A percentile compares a stretch with the other conserved stretches of the same genome.
phyloP scores from a whole-genome alignment of 2,329 filamentous ascomycete genomes.

The Diplodia corticola region DNA sequence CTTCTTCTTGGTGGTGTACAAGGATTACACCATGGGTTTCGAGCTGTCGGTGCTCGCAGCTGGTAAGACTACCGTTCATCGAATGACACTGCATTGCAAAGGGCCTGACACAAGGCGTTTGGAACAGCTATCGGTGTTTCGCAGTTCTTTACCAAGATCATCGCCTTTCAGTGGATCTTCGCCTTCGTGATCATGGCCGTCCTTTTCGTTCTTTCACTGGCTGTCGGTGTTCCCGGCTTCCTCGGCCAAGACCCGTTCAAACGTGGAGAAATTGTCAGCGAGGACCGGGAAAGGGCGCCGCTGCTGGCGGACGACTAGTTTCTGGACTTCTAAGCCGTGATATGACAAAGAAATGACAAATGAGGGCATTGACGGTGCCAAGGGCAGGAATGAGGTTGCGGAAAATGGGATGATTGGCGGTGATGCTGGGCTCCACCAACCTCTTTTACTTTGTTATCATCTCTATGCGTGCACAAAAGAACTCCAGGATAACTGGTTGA shows the following conservation, averaged over 20 bases:
- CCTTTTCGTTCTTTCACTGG: constrained; percentile 68
- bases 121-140: constrained; percentile 66
- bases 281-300: constrained; percentile 56
- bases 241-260: constrained; percentile 60
- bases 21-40: constrained; percentile 78
- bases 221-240: constrained; percentile 64
- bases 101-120: not conserved
- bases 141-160: constrained; percentile 70
- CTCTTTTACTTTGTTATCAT: not conserved
- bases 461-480: not conserved
- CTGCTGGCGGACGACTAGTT: constrained; percentile 49
- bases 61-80: constrained; percentile 49
- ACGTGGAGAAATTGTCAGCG: constrained; percentile 45
- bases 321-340: not conserved
- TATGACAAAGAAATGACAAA: not conserved
- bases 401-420: not conserved
- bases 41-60: constrained; percentile 71
- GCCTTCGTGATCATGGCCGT: constrained; percentile 78
- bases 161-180: constrained; percentile 91
- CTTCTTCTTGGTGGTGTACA: constrained; percentile 73
- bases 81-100: not conserved
- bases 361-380: not conserved
- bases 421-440: not conserved
- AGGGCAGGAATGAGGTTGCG: not conserved
- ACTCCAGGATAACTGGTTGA: not conserved